A percentile compares a stretch with the other conserved stretches of the same genome.
phyloP scores from a whole-genome alignment of 2,329 filamentous ascomycete species.

The Leptographium radiaticola region DNA sequence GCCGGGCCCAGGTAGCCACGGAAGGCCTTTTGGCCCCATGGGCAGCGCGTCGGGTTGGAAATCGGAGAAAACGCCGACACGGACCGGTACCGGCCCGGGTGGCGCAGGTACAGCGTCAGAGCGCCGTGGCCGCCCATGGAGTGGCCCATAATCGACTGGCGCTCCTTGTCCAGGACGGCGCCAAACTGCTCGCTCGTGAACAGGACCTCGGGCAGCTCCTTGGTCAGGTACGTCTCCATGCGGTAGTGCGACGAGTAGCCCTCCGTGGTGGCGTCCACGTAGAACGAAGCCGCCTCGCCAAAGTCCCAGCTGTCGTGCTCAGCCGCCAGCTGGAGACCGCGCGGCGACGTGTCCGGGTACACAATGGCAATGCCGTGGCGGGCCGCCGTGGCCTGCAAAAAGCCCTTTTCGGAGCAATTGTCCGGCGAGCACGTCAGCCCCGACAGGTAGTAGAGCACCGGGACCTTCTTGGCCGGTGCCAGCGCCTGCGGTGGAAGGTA shows the following conservation, averaged over 20 bases:
- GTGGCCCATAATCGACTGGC: conserved; percentile 82
- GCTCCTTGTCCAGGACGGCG: conserved; percentile 49
- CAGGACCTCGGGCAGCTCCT: conserved; percentile 69
- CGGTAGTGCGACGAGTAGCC: conserved; percentile 72
- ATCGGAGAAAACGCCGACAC: conserved; percentile 89
- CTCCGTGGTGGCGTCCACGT: conserved; percentile 74
- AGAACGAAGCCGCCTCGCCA: conserved; percentile 85
- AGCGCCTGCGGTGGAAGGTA: conserved; percentile 69
- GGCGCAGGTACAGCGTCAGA: conserved; percentile 79
- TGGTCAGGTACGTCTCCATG: conserved; percentile 90
- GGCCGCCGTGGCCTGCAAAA: conserved; percentile 76
- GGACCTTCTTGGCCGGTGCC: conserved; percentile 46
- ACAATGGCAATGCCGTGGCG: conserved; percentile 79
- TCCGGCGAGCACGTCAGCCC: conserved; percentile 92
- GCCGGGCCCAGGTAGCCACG: conserved; percentile 74
- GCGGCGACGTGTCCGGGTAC: conserved; percentile 89
- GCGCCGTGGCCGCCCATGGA: conserved; percentile 97
- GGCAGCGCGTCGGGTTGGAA: conserved; percentile 69
- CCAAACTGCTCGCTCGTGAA: conserved; percentile 50
- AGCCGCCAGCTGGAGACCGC: conserved; percentile 66
- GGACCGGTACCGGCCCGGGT: conserved; percentile 79
- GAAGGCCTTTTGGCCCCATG: conserved; percentile 96
- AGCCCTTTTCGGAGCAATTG: conserved; percentile 70
- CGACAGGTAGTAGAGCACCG: conserved; percentile 84
- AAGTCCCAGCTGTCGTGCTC: conserved; percentile 90